Base-by-base conservation (phyloP, 78 protist species). In the Thecamonas trahens region DNA sequence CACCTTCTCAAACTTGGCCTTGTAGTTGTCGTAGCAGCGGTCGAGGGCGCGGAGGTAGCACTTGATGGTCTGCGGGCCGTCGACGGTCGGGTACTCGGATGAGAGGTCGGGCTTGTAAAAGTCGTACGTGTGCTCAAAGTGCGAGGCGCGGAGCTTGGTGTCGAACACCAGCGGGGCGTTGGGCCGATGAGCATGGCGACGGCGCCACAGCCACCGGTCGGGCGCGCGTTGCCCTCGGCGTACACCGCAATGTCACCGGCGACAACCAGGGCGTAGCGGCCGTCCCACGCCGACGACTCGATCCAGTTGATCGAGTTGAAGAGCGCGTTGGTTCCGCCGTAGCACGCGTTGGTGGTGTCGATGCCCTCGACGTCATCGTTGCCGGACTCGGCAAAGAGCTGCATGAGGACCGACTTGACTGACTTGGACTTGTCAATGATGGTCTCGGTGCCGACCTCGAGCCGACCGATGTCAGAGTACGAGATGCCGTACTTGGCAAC, bases 121-220 rank as follows among this genome's bases (percentile, higher is more conserved):
- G 69, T 96, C 99, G 64, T 80, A 94, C 29, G 63, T 93, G 71
- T 95, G 81, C 65, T 79, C 91, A 69, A 85, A 69, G 80, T 84
- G 87, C 52, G 78, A 55, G 39, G 81, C 83, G 52, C 95, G 86
- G 39, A 79, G 62, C 24, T 32, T 32, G 22, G 34, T 58, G 74
- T 87, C 91, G 28, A 94, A 22, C 1, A 77, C 87, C 3, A 89
- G 42, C n/a, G 99, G 97, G 1, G 99, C 99, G 42, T 96, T 61
- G 29, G 95, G 95, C 96, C 96, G 29, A 96, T 67, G 39, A 96
- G 87, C 94, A 96, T 91, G 5, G 97, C 99, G 47, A 96, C 96
- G 3, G 92, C 96, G 26, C 93, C 94, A 22, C 85, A 80, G 44
- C 92, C 94, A 0, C 79, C 79, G 28, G 89, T 67, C 79, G 88